These are phyloP conservation scores for Aspergillus melleus DNA, from an alignment of 2,329 filamentous ascomycete genomes.

Conservation along the genomic window DNA sequence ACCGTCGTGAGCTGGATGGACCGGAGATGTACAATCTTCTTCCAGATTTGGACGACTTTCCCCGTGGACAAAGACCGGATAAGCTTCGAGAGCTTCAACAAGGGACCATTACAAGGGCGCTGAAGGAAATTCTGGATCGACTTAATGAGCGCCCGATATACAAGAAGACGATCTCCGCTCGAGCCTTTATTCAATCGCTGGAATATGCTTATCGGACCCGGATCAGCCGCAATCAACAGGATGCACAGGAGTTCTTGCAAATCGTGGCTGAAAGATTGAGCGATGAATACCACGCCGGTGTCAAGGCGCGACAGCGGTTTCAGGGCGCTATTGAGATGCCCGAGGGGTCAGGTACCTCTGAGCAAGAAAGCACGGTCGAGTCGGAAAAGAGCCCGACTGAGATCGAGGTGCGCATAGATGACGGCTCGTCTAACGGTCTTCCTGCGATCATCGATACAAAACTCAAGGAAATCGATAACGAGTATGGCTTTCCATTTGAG, in stretches of 20 bases:
- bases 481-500: conserved; percentile 79
- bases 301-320: conserved; percentile 62
- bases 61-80: conserved; percentile 44
- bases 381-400: conserved; percentile 26
- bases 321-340: conserved; percentile 23
- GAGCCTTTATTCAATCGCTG: conserved; percentile 77
- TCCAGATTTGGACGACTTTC: conserved; percentile 45
- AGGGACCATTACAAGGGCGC: conserved; percentile 77
- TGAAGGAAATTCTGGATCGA: conserved; percentile 90
- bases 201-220: conserved; percentile 85
- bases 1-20: conserved; percentile 78
- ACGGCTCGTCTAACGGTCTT: conserved; percentile 32
- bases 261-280: conserved; percentile 87
- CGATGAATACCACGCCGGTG: conserved; percentile 89
- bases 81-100: conserved; percentile 66
- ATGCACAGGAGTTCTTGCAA: conserved; percentile 96
- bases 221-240: conserved; percentile 92
- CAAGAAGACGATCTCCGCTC: conserved; percentile 87
- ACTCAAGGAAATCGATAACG: conserved; percentile 39
- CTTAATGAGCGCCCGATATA: conserved; percentile 92
- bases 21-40: conserved; percentile 70
- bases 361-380: conserved; percentile 9
- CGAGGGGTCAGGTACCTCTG: conserved; percentile 15
- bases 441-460: conserved; percentile 40
- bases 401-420: conserved; percentile 39